Percentiles rank a stretch among this genome's conserved stretches.
Conservation (phyloP, 176 grass and related monocot genomes). For the Oryza glumipatula region DNA sequence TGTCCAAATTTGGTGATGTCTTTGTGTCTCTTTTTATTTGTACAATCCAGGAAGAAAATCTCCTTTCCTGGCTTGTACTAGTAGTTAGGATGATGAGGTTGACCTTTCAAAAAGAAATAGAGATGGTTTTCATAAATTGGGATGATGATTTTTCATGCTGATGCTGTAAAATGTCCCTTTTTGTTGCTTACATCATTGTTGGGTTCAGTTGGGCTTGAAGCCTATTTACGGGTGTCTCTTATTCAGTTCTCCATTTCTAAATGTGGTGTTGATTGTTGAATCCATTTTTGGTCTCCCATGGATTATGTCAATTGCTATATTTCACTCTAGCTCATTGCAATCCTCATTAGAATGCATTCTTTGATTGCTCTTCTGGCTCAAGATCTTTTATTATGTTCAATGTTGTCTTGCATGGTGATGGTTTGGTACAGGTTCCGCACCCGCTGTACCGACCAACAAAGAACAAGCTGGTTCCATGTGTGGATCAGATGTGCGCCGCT, state of each 20-base stretch:
- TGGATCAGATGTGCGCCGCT: constrained; percentile 59
- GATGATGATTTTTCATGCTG: neutral
- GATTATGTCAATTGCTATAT: neutral
- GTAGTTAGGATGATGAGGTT: neutral
- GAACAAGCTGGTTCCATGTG: constrained; percentile 75
- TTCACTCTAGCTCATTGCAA: neutral
- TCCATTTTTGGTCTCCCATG: neutral
- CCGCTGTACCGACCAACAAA: constrained; percentile 72
- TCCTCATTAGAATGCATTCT: neutral
- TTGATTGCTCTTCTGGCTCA: neutral
- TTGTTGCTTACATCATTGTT: neutral
- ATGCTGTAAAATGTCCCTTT: neutral
- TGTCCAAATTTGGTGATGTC: neutral
- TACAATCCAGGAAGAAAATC: neutral
- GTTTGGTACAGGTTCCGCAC: constrained; percentile 70
- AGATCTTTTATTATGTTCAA: neutral
- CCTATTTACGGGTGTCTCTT: neutral
- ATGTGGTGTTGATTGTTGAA: neutral
- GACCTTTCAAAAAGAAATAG: neutral
- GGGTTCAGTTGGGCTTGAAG: constrained; percentile 8
- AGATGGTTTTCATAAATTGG: neutral
- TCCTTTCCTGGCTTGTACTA: constrained; percentile 2
- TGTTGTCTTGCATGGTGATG: neutral
- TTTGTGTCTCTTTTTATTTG: neutral
- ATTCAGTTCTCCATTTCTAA: constrained; percentile 7